These are phyloP conservation scores for Mycocentrospora acerina DNA, from an alignment of 2,329 filamentous ascomycete genomes.

Conservation along the genomic window DNA sequence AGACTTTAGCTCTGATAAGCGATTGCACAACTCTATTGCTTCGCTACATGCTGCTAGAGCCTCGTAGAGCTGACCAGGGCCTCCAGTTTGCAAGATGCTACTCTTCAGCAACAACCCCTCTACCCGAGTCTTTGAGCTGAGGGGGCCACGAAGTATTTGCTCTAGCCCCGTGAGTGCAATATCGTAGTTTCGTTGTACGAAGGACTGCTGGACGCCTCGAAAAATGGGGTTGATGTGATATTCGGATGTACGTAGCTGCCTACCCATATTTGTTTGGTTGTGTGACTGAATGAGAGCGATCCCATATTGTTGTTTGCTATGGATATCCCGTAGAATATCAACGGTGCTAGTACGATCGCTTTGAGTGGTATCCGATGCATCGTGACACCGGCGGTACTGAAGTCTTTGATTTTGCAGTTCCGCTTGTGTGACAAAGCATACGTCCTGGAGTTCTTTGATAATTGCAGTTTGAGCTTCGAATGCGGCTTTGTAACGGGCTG, in stretches of 20 bases:
- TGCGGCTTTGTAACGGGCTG: slow-evolving; percentile 28
- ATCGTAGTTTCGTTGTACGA: slow-evolving; percentile 20
- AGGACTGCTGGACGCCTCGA: slow-evolving; percentile 18
- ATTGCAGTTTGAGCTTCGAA: slow-evolving; percentile 27
- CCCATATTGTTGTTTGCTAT: slow-evolving; percentile 10
- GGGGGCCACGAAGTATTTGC: slow-evolving; percentile 24
- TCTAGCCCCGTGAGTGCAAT: slow-evolving; percentile 27
- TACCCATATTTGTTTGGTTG: slow-evolving; percentile 2
- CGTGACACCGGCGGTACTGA: slow-evolving; percentile 14
- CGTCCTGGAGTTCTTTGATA: slow-evolving; percentile 26
- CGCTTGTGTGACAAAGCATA: slow-evolving; percentile 35
- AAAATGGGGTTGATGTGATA: slow-evolving; percentile 17
- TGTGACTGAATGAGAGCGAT: slow-evolving; percentile 15
- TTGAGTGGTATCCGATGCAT: slow-evolving; percentile 1
- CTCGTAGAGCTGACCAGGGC: slow-evolving; percentile 27
- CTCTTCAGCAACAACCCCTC: slow-evolving; percentile 36
- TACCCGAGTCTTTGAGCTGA: slow-evolving; percentile 24
- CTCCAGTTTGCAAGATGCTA: slow-evolving; percentile 20
- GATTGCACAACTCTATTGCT: slow-evolving; percentile 30
- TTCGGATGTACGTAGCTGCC: slow-evolving; percentile 3
- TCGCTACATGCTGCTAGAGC: slow-evolving; percentile 36
- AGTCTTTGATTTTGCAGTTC: slow-evolving; percentile 34
- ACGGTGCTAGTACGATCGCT: neutral
- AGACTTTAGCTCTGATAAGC: slow-evolving; percentile 17
- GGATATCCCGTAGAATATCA: slow-evolving; percentile 1